Percentiles rank a stretch among this genome's conserved stretches.
Conservation (phyloP, 2,329 filamentous ascomycete species). For the Aspergillus persii region DNA sequence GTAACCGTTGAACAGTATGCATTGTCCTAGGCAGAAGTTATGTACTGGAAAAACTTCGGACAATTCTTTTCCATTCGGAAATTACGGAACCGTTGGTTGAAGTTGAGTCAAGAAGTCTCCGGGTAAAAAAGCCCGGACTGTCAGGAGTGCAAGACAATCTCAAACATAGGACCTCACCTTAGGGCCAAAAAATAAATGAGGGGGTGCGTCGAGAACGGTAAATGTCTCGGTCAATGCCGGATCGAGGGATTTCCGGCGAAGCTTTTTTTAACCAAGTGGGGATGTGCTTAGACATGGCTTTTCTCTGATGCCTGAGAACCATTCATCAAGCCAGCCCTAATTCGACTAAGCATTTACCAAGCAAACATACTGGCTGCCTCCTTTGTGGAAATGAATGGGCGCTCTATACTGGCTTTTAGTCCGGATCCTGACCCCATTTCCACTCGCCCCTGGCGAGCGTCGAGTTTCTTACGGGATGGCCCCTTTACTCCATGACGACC, state of each 20-base stretch:
- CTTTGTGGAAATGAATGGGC: neutral
- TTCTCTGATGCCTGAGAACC: neutral
- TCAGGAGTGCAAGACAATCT: neutral
- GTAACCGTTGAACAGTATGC: no score
- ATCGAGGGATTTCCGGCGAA: neutral
- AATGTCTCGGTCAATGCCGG: neutral
- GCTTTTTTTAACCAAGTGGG: neutral
- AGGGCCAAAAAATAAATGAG: neutral
- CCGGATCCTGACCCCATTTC: neutral
- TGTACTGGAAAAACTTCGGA: neutral
- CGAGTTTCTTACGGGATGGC: neutral
- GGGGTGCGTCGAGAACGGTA: no score
- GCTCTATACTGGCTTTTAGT: neutral
- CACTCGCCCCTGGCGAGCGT: neutral
- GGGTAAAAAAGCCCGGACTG: neutral
- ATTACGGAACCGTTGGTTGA: neutral
- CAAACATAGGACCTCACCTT: neutral
- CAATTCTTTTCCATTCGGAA: neutral
- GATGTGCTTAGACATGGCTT: neutral
- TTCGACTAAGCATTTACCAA: neutral
- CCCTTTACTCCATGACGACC: neutral
- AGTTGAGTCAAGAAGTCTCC: no score
- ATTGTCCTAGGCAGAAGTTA: no score
- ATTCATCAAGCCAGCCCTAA: neutral
- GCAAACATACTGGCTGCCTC: neutral